These are phyloP conservation scores for Vairimorpha necatrix DNA, from an alignment of 371 early-diverging fungal genomes.

Conservation along the genomic window DNA sequence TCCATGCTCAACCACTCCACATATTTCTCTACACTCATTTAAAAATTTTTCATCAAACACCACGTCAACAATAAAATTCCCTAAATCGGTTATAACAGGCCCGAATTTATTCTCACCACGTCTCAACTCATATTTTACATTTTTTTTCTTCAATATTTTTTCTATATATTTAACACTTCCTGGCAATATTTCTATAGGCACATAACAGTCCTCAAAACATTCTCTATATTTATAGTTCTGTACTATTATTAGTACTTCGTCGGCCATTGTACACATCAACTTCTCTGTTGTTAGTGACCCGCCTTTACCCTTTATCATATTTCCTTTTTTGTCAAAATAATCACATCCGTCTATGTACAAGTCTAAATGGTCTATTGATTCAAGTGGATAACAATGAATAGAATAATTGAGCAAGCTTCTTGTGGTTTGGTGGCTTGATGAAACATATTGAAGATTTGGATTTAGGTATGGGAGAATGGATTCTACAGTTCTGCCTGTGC, in stretches of 20 bases:
- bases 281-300: constrained; percentile 59
- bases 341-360: constrained; percentile 64
- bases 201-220: constrained; percentile 43
- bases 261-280: constrained; percentile 44
- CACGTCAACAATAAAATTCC: constrained; percentile 60
- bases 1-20: constrained; percentile 63
- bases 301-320: constrained; percentile 61
- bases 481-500: constrained; percentile 54
- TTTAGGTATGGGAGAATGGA: constrained; percentile 26
- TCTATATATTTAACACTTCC: constrained; percentile 24
- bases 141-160: constrained; percentile 8
- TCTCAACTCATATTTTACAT: constrained; percentile 13
- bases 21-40: constrained; percentile 38
- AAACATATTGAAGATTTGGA: constrained; percentile 8
- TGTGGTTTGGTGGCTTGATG: constrained; percentile 26
- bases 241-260: constrained; percentile 49
- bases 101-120: constrained; percentile 12
- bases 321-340: constrained; percentile 48
- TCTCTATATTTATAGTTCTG: constrained; percentile 48
- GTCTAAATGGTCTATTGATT: constrained; percentile 31
- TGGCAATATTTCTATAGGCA: constrained; percentile 58
- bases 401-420: background rate
- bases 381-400: background rate
- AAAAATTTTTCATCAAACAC: constrained; percentile 40
- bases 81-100: constrained; percentile 52